Conservation (phyloP, 805 yeast species). For the Wickerhamomyces hampshirensis region DNA sequence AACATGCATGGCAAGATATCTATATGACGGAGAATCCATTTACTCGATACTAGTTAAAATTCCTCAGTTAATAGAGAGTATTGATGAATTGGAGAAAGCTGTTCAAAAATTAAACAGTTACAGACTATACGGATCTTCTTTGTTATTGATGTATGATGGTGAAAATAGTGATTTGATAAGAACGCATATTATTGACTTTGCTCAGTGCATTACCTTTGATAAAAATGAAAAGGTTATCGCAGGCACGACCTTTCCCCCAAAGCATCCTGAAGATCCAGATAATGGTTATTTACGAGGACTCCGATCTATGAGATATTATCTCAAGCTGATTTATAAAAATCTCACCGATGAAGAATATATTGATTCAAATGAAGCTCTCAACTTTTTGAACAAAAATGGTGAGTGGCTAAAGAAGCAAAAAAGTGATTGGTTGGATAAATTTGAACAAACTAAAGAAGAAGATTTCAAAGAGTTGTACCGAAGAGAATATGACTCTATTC, state of each 20-base stretch:
- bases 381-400: constrained; percentile 17
- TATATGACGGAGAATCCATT: constrained; percentile 65
- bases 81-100: constrained; percentile 53
- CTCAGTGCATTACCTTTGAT: constrained; percentile 73
- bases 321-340: constrained; percentile 52
- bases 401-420: constrained; percentile 17
- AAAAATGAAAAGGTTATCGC: constrained; percentile 38
- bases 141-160: constrained; percentile 88
- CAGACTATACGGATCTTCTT: constrained; percentile 86
- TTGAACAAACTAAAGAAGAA: constrained; percentile 30
- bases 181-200: constrained; percentile 91
- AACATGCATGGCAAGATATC: constrained; percentile 65
- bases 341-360: constrained; percentile 40
- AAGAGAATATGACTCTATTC: constrained; percentile 17
- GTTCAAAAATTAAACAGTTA: constrained; percentile 62
- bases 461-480: constrained; percentile 26
- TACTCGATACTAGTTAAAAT: constrained; percentile 62
- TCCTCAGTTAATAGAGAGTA: constrained; percentile 56
- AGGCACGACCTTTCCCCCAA: constrained; percentile 65
- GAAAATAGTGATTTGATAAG: constrained; percentile 27
- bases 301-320: constrained; percentile 62
- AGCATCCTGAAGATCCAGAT: constrained; percentile 59
- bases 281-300: constrained; percentile 83
- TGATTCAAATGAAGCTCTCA: constrained; percentile 21
- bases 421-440: constrained; percentile 36